Evolutionary conservation across 2,329 filamentous ascomycete species (phyloP), one percentile per base, ranked within the genome.

Genomic region (Fusarium sororula): DNA sequence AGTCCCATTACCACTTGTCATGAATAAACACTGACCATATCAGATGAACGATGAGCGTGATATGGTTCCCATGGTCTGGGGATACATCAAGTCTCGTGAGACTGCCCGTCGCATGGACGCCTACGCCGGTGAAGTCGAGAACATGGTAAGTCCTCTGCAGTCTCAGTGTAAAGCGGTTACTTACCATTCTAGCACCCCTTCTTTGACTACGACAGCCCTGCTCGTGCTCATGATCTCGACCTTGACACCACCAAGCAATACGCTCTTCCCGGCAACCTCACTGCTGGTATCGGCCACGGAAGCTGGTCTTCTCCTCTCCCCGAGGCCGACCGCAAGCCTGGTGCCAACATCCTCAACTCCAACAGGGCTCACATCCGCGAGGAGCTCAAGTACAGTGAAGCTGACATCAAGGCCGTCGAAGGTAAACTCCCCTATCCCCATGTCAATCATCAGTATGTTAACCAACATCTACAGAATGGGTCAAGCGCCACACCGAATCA

Each of bases 31-130:
- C 45, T 48, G 7, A 48, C 7, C 12, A 9, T 2, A 4, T 22
- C 14, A 69, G 69, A 94, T 95, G 93, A 95, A 94, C 77, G 93
- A 95, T 82, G 92, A 94, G 83, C 88, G 93, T 30, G 93, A 95
- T 78, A 95, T 95, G 93, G 92, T 91, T 2, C 92, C 93, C 14
- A 94, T 93, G 91, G 92, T 95, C 11, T 95, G 93, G 93, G 91
- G 91, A 8, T 95, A 95, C 83, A 93, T 94, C 85, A 94, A 94
- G 84, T 93, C 91, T 5, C 91, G 93, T 65, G 93, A 94, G 86
- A 95, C 92, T 7, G 93, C 93, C 4, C 88, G 93, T 7, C 90
- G 92, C 72, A 94, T 94, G 93, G 88, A 91, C 32, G 90, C 92
- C 1, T 95, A 94, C 73, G 92, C 92, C 3, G 93, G 93, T 68